phyloP scores from a whole-genome alignment of 306 rosid genomes.

The Rosa multiflora region DNA sequence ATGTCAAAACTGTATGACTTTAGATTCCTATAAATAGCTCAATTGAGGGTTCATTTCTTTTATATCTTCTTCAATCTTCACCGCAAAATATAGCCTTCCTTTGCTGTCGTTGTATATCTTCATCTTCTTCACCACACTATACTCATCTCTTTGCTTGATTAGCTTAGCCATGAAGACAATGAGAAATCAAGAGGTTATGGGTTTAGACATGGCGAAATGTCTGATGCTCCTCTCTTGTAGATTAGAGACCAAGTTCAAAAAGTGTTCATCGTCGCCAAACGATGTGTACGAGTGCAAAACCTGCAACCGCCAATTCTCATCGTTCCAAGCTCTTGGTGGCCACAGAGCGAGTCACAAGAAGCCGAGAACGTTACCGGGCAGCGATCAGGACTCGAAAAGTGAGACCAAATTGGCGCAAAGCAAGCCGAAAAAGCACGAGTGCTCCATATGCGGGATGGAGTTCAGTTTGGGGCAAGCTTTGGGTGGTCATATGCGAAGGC shows the following conservation, averaged over 20 bases:
- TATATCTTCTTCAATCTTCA: not conserved
- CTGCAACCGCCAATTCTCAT: constrained; percentile 65
- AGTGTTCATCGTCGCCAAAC: not conserved
- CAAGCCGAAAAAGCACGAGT: constrained; percentile 51
- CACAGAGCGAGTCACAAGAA: constrained; percentile 87
- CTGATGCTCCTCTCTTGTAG: constrained; percentile 41
- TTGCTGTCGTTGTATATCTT: not conserved
- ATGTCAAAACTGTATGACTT: not conserved
- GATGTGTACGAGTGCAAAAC: constrained; percentile 60
- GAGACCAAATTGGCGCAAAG: constrained; percentile 15
- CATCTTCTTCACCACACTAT: not conserved
- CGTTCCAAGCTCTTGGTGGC: constrained; percentile 91
- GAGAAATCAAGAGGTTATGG: constrained; percentile 26
- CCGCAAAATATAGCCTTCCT: not conserved
- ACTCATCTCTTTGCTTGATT: not conserved
- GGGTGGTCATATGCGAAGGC: constrained; percentile 92
- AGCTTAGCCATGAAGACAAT: constrained; percentile 46
- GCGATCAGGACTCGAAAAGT: constrained; percentile 8
- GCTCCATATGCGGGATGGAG: constrained; percentile 62
- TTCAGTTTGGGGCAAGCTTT: constrained; percentile 80
- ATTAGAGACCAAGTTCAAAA: constrained; percentile 9
- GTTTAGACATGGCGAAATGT: constrained; percentile 35
- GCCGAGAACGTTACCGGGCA: constrained; percentile 7
- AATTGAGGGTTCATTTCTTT: not conserved
- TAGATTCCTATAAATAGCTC: not conserved